Evolutionary conservation across 2,329 filamentous ascomycete species (phyloP), one percentile per base, ranked within the genome.

Genomic region (Fusarium sororula): DNA sequence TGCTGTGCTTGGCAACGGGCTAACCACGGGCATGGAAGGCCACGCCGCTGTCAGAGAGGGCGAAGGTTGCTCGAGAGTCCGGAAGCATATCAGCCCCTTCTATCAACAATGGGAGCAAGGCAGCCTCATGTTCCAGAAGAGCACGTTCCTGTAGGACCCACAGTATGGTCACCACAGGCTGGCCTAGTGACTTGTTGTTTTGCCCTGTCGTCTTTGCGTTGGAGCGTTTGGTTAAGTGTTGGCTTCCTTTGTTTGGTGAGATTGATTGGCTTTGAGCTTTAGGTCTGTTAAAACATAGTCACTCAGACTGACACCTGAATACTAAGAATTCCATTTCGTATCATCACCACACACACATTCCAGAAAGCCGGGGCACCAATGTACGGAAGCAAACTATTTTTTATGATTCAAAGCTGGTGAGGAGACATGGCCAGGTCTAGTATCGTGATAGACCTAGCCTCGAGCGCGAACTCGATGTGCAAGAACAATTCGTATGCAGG

Each of bases 401-500:
- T 77, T 77, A 75, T 72, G 72, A 77, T 77, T 77, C 66, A 73
- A 73, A 75, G 70, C 66, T 77, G 75, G 72, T 70, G 73, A 74
- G 75, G 66, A 73, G 72, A 73, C 61, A 68, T 54, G 62, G 62
- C 38, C 26, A 64, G 75, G 76, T 78, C 76, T 78, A 74, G 70
- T 68, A 78, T 74, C 76, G 70, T 78, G 69, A 77, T 64, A 77
- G 76, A 77, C 76, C 74, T 57, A 67, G 56, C 72, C 76, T 75
- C 75, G 66, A 74, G 74, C 56, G 66, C 68, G 68, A 75, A 76
- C 71, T 77, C 73, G 68, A 73, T 64, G 60, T 62, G 76, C 70
- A 77, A 74, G 67, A 77, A 77, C 73, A 67, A 71, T 77, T 78
- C 76, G 73, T 78, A 77, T 77, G 76, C 71, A 76, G 73, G 76